Base-by-base conservation (phyloP, 2,329 filamentous ascomycete genomes). In the Tolypocladium paradoxum region DNA sequence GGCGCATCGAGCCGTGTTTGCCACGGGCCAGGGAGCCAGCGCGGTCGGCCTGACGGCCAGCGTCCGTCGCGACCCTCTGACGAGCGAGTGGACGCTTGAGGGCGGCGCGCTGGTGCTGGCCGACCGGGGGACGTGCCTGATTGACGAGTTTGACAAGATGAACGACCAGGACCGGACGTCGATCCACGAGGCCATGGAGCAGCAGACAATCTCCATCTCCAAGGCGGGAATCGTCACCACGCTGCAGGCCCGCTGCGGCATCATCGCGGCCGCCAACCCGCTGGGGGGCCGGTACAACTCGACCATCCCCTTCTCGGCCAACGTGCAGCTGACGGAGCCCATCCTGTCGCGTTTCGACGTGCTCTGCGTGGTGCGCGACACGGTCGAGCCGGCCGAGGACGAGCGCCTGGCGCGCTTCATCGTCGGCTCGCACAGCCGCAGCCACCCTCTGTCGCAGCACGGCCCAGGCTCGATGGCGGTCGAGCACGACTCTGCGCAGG, bases 101-200 rank as follows among this genome's bases (percentile, higher is more conserved):
- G 93, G 93, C 57, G 93, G 93, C 65, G 93, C 93, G 4, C 78
- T 99, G 12, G 93, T 99, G 63, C 82, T 99, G 53, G 93, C 93
- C 18, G 93, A 99, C 68, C 87, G 89, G 59, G 93, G 93, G 40
- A 96, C 90, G 18, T 97, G 93, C 65, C 77, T 99, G 33, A 99
- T 99, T 57, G 93, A 99, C 64, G 93, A 99, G 71, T 99, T 99
- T 63, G 93, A 99, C 80, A 99, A 99, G 78, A 99, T 99, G 93
- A 97, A 97, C 68, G 93, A 99, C 68, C 90, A 97, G 67, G 93
- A 99, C 69, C 84, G 93, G 59, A 97, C 93, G 1, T 96, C 90
- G 8, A 99, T 99, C 61, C 93, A 99, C 79, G 93, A 99, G 76
- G 93, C 93, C 55, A 99, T 99, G 93, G 93, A 99, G 71, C 93